A percentile compares a stretch with the other conserved stretches of the same genome.
Conservation (phyloP, 805 yeast species). For the Babjeviella inositovora region DNA sequence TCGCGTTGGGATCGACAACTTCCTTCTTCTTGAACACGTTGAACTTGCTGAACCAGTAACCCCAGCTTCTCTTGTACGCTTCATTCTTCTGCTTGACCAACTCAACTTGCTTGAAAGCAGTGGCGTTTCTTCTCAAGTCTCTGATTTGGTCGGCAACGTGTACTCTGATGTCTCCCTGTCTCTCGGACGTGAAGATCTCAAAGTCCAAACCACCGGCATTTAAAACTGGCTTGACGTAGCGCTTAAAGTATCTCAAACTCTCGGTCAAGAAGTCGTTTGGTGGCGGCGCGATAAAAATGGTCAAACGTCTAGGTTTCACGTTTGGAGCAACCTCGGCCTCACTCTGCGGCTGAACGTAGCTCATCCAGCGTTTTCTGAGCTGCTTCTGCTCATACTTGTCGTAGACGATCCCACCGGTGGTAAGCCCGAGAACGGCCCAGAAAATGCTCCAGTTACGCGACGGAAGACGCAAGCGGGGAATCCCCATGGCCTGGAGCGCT, state of each 20-base stretch:
- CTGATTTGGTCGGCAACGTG: slow-evolving; percentile 76
- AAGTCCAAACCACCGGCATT: slow-evolving; percentile 77
- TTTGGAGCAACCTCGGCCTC: slow-evolving; percentile 31
- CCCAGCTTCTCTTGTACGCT: background rate
- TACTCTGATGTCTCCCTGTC: slow-evolving; percentile 81
- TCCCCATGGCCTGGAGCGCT: slow-evolving; percentile 74
- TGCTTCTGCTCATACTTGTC: slow-evolving; percentile 63
- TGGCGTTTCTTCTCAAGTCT: slow-evolving; percentile 42
- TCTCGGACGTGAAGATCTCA: slow-evolving; percentile 56
- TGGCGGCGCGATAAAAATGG: slow-evolving; percentile 89
- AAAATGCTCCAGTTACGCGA: slow-evolving; percentile 89
- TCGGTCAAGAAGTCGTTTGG: slow-evolving; percentile 81
- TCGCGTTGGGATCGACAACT: too few species aligned
- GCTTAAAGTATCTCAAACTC: slow-evolving; percentile 56
- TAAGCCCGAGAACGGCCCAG: slow-evolving; percentile 49
- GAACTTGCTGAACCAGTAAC: slow-evolving; percentile 5
- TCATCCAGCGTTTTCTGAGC: slow-evolving; percentile 50
- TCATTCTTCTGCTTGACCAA: slow-evolving; percentile 2
- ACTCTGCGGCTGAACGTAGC: slow-evolving; percentile 32
- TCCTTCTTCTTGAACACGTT: slow-evolving; percentile 9
- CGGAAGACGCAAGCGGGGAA: slow-evolving; percentile 64
- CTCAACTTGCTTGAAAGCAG: slow-evolving; percentile 1
- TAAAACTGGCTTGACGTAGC: slow-evolving; percentile 72
- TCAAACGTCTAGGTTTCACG: slow-evolving; percentile 55
- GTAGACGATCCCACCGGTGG: slow-evolving; percentile 65